These are phyloP conservation scores for Leccinum incarnatum DNA, from an alignment of 768 basidiomycete species.

Conservation along the genomic window DNA sequence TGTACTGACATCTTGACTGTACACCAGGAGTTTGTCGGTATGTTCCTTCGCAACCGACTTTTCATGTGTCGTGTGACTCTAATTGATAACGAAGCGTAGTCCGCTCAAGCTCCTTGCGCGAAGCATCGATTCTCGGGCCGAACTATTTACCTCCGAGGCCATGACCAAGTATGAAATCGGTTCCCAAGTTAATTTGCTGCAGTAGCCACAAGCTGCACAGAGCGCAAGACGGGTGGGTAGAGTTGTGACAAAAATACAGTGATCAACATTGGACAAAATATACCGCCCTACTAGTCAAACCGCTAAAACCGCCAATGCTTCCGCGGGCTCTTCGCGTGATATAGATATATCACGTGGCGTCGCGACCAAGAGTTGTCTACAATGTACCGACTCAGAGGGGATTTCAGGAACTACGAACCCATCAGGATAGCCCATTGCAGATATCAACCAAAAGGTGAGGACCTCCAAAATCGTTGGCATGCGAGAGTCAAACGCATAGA, in stretches of 20 bases:
- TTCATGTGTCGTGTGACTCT: neutral
- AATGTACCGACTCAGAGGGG: conserved; percentile 16
- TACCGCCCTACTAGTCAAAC: conserved; percentile 5
- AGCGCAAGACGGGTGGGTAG: neutral
- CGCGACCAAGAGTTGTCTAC: conserved; percentile 25
- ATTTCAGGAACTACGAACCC: conserved; percentile 30
- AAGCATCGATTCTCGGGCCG: neutral
- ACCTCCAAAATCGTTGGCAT: conserved; percentile 50
- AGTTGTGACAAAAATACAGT: neutral
- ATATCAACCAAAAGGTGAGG: conserved; percentile 54
- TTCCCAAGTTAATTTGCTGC: neutral
- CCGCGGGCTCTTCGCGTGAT: conserved; percentile 18
- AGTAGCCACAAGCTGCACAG: neutral
- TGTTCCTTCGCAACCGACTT: neutral
- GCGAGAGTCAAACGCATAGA: conserved; percentile 39
- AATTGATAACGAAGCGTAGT: neutral
- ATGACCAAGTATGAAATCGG: neutral
- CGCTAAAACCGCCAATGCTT: conserved; percentile 18
- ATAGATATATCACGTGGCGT: conserved; percentile 28
- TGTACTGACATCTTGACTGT: neutral
- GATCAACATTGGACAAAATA: neutral
- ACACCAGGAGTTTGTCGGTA: neutral
- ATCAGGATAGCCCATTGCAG: conserved; percentile 43
- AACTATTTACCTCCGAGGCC: neutral
- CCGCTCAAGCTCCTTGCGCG: neutral